Percentiles rank a stretch among this genome's conserved stretches.
Evolutionary conservation across 2,329 filamentous ascomycete genomes (phyloP).

Genomic region (Diaporthe sp.): DNA sequence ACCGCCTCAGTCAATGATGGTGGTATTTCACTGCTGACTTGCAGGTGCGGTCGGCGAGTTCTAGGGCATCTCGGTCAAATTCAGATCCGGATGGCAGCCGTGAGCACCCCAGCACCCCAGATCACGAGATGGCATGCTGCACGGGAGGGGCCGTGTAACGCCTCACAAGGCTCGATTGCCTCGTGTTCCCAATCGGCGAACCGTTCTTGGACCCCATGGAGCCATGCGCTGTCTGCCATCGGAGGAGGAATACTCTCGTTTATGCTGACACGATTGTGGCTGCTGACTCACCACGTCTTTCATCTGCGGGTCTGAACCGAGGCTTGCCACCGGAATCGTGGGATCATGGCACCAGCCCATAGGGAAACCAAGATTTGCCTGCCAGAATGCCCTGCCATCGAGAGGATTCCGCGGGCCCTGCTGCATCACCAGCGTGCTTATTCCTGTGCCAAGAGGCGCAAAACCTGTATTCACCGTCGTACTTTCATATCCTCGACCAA

Average conservation of each 20-base stretch:
- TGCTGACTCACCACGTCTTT: conserved; percentile 12
- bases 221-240: background rate
- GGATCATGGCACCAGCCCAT: background rate
- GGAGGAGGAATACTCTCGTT: background rate
- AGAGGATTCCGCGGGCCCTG: conserved; percentile 3
- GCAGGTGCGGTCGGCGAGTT: conserved; percentile 8
- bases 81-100: conserved; percentile 13
- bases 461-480: conserved; percentile 23
- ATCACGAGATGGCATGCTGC: conserved; percentile 16
- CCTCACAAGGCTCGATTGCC: conserved; percentile 3
- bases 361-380: background rate
- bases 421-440: background rate
- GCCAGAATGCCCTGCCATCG: conserved; percentile 18
- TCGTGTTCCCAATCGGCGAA: conserved; percentile 24
- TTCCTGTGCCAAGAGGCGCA: conserved; percentile 19
- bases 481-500: conserved; percentile 11
- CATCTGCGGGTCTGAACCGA: background rate
- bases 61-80: conserved; percentile 14
- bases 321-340: background rate
- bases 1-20: background rate
- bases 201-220: background rate
- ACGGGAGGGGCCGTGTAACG: conserved; percentile 23
- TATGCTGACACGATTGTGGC: conserved; percentile 15
- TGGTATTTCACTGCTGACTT: background rate
- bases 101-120: conserved; percentile 25